Evolutionary conservation across 225 moss, liverwort and hornwort species (phyloP).

Genomic region (Sphagnum tenellum): DNA sequence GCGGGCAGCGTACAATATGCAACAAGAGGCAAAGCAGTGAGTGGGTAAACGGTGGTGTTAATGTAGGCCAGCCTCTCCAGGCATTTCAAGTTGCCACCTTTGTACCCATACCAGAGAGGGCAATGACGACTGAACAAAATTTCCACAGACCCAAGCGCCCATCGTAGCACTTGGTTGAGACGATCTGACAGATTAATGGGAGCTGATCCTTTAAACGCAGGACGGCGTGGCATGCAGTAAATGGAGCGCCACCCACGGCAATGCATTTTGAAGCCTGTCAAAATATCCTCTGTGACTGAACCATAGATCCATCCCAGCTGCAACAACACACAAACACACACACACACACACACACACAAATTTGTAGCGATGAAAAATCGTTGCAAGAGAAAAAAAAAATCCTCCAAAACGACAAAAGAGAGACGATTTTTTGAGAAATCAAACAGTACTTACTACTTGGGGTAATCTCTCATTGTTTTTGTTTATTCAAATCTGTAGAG

Average conservation of each 20-base stretch:
- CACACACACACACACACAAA: too few species aligned
- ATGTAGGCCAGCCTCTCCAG: constrained; percentile 74
- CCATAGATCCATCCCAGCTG: constrained; percentile 97
- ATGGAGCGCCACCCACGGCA: constrained; percentile 88
- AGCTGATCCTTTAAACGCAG: constrained; percentile 89
- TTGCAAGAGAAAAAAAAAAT: too few species aligned
- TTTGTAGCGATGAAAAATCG: too few species aligned
- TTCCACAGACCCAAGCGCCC: constrained; percentile 84
- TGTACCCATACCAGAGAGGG: constrained; percentile 81
- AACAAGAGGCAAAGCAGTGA: constrained; percentile 68
- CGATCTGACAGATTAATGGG: constrained; percentile 80
- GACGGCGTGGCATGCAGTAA: constrained; percentile 73
- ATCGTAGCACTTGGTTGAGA: constrained; percentile 77
- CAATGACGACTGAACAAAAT: constrained; percentile 83
- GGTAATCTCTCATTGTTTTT: too few species aligned
- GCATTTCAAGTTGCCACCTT: constrained; percentile 62
- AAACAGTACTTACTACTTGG: background rate
- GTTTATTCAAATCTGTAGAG: background rate
- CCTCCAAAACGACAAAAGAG: constrained; percentile 2
- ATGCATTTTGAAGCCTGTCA: constrained; percentile 93
- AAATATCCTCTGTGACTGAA: constrained; percentile 85
- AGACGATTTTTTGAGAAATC: background rate
- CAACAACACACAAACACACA: background rate
- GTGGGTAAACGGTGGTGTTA: constrained; percentile 78
- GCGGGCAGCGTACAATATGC: constrained; percentile 83